phyloP scores from a whole-genome alignment of 2,329 filamentous ascomycete genomes.

The Cladosporium sp. region DNA sequence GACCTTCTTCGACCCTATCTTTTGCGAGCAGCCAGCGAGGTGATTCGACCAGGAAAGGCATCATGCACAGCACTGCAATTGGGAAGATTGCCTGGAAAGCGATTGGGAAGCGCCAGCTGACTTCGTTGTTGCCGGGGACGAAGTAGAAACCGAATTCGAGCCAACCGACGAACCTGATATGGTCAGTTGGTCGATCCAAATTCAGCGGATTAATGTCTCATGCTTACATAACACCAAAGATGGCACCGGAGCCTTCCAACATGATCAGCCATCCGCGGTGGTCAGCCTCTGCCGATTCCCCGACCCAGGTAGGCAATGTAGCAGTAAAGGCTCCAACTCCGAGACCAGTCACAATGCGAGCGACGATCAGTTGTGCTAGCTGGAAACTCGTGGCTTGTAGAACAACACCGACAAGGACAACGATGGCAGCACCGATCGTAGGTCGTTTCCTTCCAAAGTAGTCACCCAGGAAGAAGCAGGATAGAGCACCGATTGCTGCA shows the following conservation, averaged over 20 bases:
- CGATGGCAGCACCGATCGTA: slow-evolving; percentile 37
- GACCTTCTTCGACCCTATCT: slow-evolving; percentile 22
- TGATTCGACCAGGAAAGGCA: slow-evolving; percentile 31
- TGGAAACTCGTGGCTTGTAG: slow-evolving; percentile 36
- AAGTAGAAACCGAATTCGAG: slow-evolving; percentile 23
- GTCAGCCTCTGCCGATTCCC: slow-evolving; percentile 36
- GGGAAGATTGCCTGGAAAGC: slow-evolving; percentile 43
- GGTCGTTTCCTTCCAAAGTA: slow-evolving; percentile 38
- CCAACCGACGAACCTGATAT: slow-evolving; percentile 25
- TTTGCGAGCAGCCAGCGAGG: slow-evolving; percentile 25
- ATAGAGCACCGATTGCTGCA: slow-evolving; percentile 22
- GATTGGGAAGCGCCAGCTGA: slow-evolving; percentile 36
- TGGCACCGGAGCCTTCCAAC: slow-evolving; percentile 20
- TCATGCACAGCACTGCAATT: slow-evolving; percentile 29
- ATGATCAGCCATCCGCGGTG: slow-evolving; percentile 19
- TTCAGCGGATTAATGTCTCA: background rate
- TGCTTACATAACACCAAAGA: slow-evolving; percentile 20
- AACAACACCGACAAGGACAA: slow-evolving; percentile 39
- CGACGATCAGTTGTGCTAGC: slow-evolving; percentile 48
- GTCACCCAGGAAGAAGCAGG: slow-evolving; percentile 44
- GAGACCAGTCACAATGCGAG: slow-evolving; percentile 48
- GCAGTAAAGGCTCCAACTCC: slow-evolving; percentile 37
- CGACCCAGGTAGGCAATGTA: slow-evolving; percentile 41
- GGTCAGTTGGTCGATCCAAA: slow-evolving; percentile 31
- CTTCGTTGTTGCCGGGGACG: slow-evolving; percentile 17